Evolutionary conservation across 176 grass and related monocot genomes (phyloP), one percentile per base, ranked within the genome.

Genomic region (Phyllostachys edulis): DNA sequence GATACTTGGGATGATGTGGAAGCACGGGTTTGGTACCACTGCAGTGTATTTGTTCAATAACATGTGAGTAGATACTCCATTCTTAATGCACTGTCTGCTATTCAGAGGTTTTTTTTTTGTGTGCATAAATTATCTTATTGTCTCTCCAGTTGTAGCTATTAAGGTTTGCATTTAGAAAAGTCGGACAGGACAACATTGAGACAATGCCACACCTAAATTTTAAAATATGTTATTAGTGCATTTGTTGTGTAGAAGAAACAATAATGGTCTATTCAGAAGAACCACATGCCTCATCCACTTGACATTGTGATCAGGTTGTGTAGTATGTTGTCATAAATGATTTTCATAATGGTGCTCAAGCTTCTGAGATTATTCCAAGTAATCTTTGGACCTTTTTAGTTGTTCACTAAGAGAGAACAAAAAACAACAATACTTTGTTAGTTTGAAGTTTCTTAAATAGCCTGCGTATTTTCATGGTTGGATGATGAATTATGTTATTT

Each of bases 1-100:
- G 9, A 71, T 99, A 69, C 56, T 94, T 75, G 91, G 80, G 41
- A 88, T 96, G 89, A 94, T 99, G 85, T 94, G 91, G 88, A 96
- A 99, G 78, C 71, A 87, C 26, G 96, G 96, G 16, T 85, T 90
- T 71, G 90, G 61, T 37, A 54, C 73, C 81, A 51, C 81, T 13
- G 5, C 3, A 27, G 16, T 15, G 20, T 38, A 66, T 86, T 80
- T 55, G 3, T 78, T 81, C 74, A 85, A 29, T 92, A 72, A 86
- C 79, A 52, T 81, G 85, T 91, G 44, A 90, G 83, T 76, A 50
- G 54, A 69, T 50, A 56, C 54, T 44, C n/a, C 21, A 14, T 89
- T 85, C 54, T 1, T 63, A 24, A 55, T 77, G 24, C 21, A 51
- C 32, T 57, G 16, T 42, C 40, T 56, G 4, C 7, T 21, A 55